Evolutionary conservation across 129 eudicot genomes (phyloP), one percentile per base, ranked within the genome.

Genomic region (Flaveria trinervia): DNA sequence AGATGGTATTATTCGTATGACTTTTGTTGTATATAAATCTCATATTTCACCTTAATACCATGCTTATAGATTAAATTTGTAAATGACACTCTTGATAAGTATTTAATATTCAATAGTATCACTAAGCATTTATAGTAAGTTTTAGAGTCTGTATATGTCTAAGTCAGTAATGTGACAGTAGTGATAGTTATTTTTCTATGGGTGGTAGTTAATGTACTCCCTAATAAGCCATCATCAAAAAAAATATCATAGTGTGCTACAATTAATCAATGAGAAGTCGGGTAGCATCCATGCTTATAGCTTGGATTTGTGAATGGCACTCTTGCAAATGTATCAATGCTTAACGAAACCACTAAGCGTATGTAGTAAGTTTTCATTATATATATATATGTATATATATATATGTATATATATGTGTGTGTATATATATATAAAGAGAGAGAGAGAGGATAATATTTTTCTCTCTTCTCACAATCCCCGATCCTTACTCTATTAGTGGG

Each of bases 61-160:
- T 59, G 36, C 16, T 23, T 59, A 57, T 20, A 57, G 33, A 22
- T 22, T 57, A 18, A 22, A 22, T 57, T 8, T 57, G 65, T 57
- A 59, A 59, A 59, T 22, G 65, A 5, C 65, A 59, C 30, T 59
- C 65, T 22, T 22, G 65, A 36, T 59, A 59, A 59, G 36, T 59
- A 59, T 59, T 59, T 30, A 59, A 55, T 55, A 26, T 55, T 55
- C 26, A 9, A 17, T 15, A 20, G 26, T 1, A 55, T 23, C 61
- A 55, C 26, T 18, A 55, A 55, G 26, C 61, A 55, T 55, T n/a
- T 55, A 26, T 7, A 18, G 61, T 55, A 17, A 55, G 61, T 17
- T 55, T 55, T 14, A 45, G 23, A 18, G 26, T 55, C 11, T 9
- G 10, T 45, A 45, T 45, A 45, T 45, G 48, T 44, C 12, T 44